Conservation (phyloP, 148 eudicot genomes). For the Vaccinium vitisidaea region DNA sequence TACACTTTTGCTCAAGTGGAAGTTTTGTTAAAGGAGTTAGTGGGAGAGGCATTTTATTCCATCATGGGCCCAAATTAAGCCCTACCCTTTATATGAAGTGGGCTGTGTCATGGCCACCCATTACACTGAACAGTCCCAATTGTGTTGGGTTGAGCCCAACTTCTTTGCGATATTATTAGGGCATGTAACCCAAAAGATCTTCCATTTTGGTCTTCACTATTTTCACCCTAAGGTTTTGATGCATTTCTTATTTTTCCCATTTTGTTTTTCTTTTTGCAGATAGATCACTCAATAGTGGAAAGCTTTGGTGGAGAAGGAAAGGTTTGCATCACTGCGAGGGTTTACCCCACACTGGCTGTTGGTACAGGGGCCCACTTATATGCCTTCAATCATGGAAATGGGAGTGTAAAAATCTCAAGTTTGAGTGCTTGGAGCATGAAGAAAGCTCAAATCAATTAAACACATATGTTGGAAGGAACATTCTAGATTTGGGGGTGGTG, state of each 20-base stretch:
- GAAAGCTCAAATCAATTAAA: slow-evolving; percentile 31
- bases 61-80: not conserved
- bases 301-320: slow-evolving; percentile 61
- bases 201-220: not conserved
- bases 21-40: too few relatives aligned
- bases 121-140: not conserved
- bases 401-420: slow-evolving; percentile 35
- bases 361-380: slow-evolving; percentile 40
- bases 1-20: too few relatives aligned
- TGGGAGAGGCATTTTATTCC: too few relatives aligned
- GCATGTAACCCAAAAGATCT: not conserved
- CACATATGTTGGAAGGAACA: too few relatives aligned
- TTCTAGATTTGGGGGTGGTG: not conserved
- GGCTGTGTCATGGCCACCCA: not conserved
- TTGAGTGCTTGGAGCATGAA: slow-evolving; percentile 63
- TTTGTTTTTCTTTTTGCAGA: slow-evolving; percentile 29
- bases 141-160: not conserved
- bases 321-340: slow-evolving; percentile 61
- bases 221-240: not conserved
- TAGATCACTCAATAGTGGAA: slow-evolving; percentile 67
- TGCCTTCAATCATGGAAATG: slow-evolving; percentile 56
- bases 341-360: slow-evolving; percentile 58
- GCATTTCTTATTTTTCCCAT: not conserved
- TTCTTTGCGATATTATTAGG: not conserved
- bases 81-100: not conserved